Base-by-base conservation (phyloP, 2,329 filamentous ascomycete genomes). In the Hypoxylon sp. region DNA sequence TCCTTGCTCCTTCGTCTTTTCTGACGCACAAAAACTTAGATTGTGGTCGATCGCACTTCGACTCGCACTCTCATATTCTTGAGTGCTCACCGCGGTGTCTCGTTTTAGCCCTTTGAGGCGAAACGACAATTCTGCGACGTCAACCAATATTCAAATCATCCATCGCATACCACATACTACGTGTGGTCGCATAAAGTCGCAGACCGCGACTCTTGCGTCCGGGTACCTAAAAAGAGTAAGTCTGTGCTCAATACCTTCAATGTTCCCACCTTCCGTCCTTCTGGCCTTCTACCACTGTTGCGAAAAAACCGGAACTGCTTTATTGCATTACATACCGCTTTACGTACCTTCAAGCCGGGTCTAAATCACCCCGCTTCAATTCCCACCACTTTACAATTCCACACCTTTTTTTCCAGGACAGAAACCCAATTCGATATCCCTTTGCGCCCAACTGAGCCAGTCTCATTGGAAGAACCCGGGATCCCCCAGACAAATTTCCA, bases 391-490 rank as follows among this genome's bases (percentile, higher is more conserved):
- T 69, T 63, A 38, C 64, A 68, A 70, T 72, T 68, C 67, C 63
- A 69, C 73, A 73, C 69, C 68, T 61, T 28, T 43, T 50, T 60
- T 48, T 4, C 68, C 63, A 67, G 57, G 46, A 66, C 63, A 60
- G 65, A 67, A 75, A 75, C 75, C 75, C 75, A 76, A 76, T 75
- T 71, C 72, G 70, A 72, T 64, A 62, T 70, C 65, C 74, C 65
- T 75, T 75, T 63, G 72, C 75, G 74, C 74, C 75, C 75, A 75
- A 76, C 74, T 74, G 62, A 61, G 60, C 65, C 55, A 52, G 58
- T 71, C 67, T 66, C 48, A 64, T 67, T 64, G 65, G 56, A 65
- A 67, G 66, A 70, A 66, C 71, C 71, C 66, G 66, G 73, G 70
- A 72, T 32, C 62, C 57, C 72, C 68, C 60, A 65, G 50, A 65